Conservation (phyloP, 2,329 filamentous ascomycete genomes). For the Zopfia rhizophila region DNA sequence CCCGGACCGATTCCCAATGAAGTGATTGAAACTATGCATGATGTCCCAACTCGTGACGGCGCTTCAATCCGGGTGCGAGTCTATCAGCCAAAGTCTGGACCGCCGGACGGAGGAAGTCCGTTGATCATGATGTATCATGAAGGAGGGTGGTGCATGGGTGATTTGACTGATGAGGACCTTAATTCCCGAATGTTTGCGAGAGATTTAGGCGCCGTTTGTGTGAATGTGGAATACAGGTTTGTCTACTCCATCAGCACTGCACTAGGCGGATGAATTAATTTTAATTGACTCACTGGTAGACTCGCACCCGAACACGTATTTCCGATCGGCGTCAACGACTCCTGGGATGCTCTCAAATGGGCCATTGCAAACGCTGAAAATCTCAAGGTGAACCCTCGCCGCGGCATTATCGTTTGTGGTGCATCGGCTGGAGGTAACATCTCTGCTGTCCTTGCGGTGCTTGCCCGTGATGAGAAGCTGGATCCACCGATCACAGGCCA, state of each 20-base stretch:
- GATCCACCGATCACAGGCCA: constrained; percentile 57
- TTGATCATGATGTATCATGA: constrained; percentile 53
- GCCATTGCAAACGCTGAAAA: constrained; percentile 38
- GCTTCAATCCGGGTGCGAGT: constrained; percentile 36
- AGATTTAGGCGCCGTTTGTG: constrained; percentile 53
- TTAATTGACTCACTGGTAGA: constrained; percentile 27
- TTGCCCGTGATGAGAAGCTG: constrained; percentile 54
- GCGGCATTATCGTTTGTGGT: constrained; percentile 63
- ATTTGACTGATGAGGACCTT: constrained; percentile 55
- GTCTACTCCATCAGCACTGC: background rate
- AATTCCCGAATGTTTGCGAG: constrained; percentile 53
- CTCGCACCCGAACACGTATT: constrained; percentile 64
- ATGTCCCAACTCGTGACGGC: constrained; percentile 39
- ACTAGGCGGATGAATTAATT: background rate
- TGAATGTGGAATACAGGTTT: constrained; percentile 63
- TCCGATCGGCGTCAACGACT: constrained; percentile 60
- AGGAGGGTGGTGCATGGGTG: constrained; percentile 58
- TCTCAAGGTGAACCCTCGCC: constrained; percentile 54
- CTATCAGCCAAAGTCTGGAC: constrained; percentile 36
- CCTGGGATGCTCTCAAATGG: constrained; percentile 59
- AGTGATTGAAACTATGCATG: constrained; percentile 40
- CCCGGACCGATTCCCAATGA: constrained; percentile 40
- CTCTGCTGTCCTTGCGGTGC: constrained; percentile 58
- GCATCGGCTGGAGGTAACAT: constrained; percentile 65
- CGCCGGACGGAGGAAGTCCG: constrained; percentile 33